A percentile compares a stretch with the other conserved stretches of the same genome.
Evolutionary conservation across 148 eudicot genomes (phyloP).

Genomic region (Chenopodium album): DNA sequence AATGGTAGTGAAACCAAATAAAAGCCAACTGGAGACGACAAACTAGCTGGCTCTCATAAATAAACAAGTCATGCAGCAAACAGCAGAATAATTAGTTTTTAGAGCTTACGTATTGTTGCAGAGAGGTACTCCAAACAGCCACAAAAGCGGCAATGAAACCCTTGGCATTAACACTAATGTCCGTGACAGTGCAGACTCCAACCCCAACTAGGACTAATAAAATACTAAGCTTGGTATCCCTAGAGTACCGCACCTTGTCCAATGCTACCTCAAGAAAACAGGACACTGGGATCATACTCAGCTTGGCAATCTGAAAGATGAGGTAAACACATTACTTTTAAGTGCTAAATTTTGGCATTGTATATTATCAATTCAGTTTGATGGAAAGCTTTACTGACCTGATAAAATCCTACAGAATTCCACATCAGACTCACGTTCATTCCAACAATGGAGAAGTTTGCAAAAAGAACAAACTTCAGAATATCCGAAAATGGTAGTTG

Average conservation of each 20-base stretch:
- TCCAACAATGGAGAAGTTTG: conserved; percentile 82
- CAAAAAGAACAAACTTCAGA: conserved; percentile 64
- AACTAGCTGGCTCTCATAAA: background rate
- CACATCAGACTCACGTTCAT: conserved; percentile 88
- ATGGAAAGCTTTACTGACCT: conserved; percentile 40
- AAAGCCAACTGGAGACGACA: background rate
- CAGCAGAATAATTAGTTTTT: background rate
- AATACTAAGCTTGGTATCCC: conserved; percentile 72
- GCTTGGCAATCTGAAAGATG: conserved; percentile 68
- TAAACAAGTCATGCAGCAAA: background rate
- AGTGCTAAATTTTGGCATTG: background rate
- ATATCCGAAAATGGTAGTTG: conserved; percentile 57
- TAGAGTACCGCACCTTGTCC: conserved; percentile 60
- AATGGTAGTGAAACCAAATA: background rate
- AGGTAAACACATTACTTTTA: conserved; percentile 2
- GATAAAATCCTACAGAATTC: conserved; percentile 87
- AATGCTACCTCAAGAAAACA: conserved; percentile 62
- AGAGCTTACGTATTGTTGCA: conserved; percentile 70
- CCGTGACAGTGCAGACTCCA: conserved; percentile 71
- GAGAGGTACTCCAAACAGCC: conserved; percentile 76
- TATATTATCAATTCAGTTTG: background rate
- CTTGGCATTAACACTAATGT: conserved; percentile 62
- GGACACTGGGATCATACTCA: conserved; percentile 76
- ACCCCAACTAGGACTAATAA: conserved; percentile 61
- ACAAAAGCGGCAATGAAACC: conserved; percentile 68